Evolutionary conservation across 345 rosid genomes (phyloP).

Genomic region (Erucastrum elatum): DNA sequence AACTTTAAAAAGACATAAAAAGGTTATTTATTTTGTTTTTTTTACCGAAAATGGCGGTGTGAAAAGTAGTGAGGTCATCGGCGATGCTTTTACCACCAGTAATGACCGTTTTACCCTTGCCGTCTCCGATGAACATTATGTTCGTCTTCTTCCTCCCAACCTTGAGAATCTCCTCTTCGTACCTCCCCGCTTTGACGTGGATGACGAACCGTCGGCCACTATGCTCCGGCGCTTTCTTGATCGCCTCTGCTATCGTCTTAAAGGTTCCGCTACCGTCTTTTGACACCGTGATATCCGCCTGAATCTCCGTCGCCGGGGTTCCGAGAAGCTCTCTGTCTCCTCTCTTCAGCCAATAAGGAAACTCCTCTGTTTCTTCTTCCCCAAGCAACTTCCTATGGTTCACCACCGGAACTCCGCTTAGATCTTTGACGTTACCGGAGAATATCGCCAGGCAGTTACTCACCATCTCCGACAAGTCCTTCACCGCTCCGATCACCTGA

Average conservation of each 20-base stretch:
- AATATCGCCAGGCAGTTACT: slow-evolving; percentile 86
- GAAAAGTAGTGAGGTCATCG: slow-evolving; percentile 77
- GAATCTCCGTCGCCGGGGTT: slow-evolving; percentile 57
- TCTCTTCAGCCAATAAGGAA: slow-evolving; percentile 71
- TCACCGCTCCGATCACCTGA: slow-evolving; percentile 54
- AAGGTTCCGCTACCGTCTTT: slow-evolving; percentile 76
- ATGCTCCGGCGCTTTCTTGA: too few relatives aligned
- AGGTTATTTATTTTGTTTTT: background rate
- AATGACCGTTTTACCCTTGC: slow-evolving; percentile 78
- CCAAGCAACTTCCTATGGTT: slow-evolving; percentile 58
- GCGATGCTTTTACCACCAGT: slow-evolving; percentile 64
- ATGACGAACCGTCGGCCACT: too few relatives aligned
- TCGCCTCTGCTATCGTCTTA: slow-evolving; percentile 85
- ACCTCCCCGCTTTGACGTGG: too few relatives aligned
- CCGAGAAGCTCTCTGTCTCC: slow-evolving; percentile 65
- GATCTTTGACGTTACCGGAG: slow-evolving; percentile 51
- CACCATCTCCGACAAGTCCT: slow-evolving; percentile 81
- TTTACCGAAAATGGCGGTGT: slow-evolving; percentile 90
- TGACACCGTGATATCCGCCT: slow-evolving; percentile 82
- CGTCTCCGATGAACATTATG: slow-evolving; percentile 90
- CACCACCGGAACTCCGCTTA: slow-evolving; percentile 83
- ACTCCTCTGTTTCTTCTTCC: slow-evolving; percentile 27
- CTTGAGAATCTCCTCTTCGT: slow-evolving; percentile 72
- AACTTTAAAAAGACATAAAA: background rate
- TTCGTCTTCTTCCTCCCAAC: slow-evolving; percentile 90